Evolutionary conservation across 345 rosid species (phyloP).

Genomic region (Brassica rapa): DNA sequence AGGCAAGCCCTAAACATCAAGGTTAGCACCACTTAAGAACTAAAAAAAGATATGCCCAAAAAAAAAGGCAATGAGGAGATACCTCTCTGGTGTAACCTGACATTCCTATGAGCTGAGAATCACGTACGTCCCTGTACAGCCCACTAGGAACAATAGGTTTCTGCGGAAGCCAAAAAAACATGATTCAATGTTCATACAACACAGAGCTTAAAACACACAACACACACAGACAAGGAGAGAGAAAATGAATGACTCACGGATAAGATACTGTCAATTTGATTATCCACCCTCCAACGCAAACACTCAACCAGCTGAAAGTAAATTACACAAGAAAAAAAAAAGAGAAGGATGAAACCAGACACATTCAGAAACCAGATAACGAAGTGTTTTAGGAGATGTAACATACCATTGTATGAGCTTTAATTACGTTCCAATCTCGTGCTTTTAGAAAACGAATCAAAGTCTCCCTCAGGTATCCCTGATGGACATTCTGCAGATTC

Average conservation of each 20-base stretch:
- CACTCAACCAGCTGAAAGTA: conserved; percentile 74
- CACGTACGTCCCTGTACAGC: conserved; percentile 70
- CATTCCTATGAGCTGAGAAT: conserved; percentile 91
- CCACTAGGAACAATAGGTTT: conserved; percentile 82
- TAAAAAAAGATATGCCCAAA: not conserved
- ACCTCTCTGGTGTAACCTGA: conserved; percentile 97
- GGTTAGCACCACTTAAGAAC: conserved; percentile 4
- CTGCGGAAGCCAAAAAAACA: conserved; percentile 44
- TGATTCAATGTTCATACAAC: not conserved
- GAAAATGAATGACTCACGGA: conserved; percentile 51
- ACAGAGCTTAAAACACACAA: not conserved
- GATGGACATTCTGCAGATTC: conserved; percentile 71
- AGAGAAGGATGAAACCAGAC: not conserved
- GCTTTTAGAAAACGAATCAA: conserved; percentile 85
- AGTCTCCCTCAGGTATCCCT: conserved; percentile 73
- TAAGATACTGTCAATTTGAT: conserved; percentile 74
- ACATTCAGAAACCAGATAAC: conserved; percentile 7
- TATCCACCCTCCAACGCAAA: conserved; percentile 84
- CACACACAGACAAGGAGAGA: not conserved
- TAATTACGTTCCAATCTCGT: conserved; percentile 75
- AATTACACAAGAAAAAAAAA: not conserved
- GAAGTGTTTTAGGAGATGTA: not conserved
- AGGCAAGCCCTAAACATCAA: conserved; percentile 69
- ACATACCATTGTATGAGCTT: conserved; percentile 89
- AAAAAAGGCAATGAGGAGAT: conserved; percentile 6